These are phyloP conservation scores for Calonectria pauciramosa DNA, from an alignment of 2,329 filamentous ascomycete species.

Conservation along the genomic window DNA sequence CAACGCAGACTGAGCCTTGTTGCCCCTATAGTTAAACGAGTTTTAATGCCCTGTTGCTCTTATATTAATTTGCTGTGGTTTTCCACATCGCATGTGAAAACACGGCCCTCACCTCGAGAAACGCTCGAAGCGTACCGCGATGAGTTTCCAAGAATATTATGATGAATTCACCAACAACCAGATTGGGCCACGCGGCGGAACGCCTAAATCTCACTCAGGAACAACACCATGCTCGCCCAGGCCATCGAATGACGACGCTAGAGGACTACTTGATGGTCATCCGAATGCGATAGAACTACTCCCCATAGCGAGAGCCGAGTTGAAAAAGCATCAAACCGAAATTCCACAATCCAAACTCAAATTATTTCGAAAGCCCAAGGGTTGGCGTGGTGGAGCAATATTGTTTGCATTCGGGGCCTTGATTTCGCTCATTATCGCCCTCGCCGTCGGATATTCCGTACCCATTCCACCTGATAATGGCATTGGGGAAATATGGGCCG, in stretches of 20 bases:
- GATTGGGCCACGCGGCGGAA: not conserved
- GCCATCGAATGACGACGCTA: not conserved
- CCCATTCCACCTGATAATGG: not conserved
- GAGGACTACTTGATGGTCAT: not conserved
- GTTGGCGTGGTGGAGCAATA: not conserved
- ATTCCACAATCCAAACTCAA: not conserved
- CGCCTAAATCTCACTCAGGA: too few relatives aligned
- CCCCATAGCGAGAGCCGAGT: not conserved
- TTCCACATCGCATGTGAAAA: not conserved
- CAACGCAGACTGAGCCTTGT: not conserved
- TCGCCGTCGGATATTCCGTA: not conserved
- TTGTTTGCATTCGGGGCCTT: not conserved
- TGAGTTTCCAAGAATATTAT: not conserved
- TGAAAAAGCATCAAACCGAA: not conserved
- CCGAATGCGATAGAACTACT: not conserved
- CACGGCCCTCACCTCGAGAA: not conserved
- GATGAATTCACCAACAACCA: not conserved
- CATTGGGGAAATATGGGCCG: not conserved
- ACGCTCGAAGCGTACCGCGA: not conserved
- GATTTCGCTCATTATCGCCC: not conserved
- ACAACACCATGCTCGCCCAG: not conserved
- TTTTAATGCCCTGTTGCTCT: not conserved
- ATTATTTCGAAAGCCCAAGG: not conserved
- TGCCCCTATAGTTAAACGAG: not conserved
- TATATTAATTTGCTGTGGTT: not conserved